Percentiles rank a stretch among this genome's conserved stretches.
Evolutionary conservation across 2,329 filamentous ascomycete species (phyloP).

Genomic region (Clarireedia monteithiana): DNA sequence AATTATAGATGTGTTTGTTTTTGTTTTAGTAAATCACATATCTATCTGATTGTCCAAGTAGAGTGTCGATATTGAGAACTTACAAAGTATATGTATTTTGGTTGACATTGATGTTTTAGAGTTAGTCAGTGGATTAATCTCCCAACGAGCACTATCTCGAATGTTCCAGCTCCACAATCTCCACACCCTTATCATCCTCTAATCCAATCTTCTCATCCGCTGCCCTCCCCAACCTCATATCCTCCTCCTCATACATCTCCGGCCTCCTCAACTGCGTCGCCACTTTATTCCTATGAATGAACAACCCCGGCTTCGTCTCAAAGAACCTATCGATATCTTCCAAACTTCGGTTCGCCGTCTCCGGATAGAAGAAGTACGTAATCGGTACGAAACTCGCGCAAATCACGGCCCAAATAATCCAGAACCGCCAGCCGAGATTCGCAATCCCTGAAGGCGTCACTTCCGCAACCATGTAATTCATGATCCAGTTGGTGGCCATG

Average conservation of each 20-base stretch:
- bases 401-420: slow-evolving; percentile 31
- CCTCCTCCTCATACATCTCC: slow-evolving; percentile 15
- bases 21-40: no score
- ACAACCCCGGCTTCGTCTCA: slow-evolving; percentile 13
- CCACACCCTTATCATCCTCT: neutral
- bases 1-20: no score
- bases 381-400: slow-evolving; percentile 32
- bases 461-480: slow-evolving; percentile 43
- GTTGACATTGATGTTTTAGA: no score
- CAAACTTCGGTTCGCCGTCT: slow-evolving; percentile 41
- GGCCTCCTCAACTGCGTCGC: slow-evolving; percentile 18
- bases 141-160: no score
- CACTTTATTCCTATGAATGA: slow-evolving; percentile 16
- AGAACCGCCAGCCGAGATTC: slow-evolving; percentile 31
- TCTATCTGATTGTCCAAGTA: no score
- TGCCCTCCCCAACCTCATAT: slow-evolving; percentile 11
- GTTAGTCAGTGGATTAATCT: no score
- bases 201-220: slow-evolving; percentile 5
- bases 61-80: no score
- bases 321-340: slow-evolving; percentile 47
- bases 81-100: no score
- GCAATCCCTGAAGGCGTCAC: slow-evolving; percentile 31
- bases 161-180: neutral
- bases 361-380: slow-evolving; percentile 42
- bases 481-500: slow-evolving; percentile 38